A percentile compares a stretch with the other conserved stretches of the same genome.
phyloP scores from a whole-genome alignment of 768 basidiomycete species.

The Suillus plorans region DNA sequence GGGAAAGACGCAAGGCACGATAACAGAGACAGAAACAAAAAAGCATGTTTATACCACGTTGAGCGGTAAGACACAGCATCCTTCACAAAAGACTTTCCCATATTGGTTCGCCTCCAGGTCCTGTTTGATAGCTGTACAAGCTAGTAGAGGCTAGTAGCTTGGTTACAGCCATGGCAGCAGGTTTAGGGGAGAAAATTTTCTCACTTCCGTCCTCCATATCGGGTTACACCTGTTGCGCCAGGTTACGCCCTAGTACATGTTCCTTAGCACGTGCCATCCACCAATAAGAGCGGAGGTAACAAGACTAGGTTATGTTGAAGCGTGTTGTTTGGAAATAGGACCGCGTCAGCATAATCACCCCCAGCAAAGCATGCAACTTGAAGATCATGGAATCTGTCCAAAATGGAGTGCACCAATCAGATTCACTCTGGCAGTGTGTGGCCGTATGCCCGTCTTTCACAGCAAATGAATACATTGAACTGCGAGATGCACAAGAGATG shows the following conservation, averaged over 20 bases:
- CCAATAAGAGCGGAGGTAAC: slow-evolving; percentile 38
- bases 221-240: slow-evolving; percentile 29
- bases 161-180: neutral
- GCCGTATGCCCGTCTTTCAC: slow-evolving; percentile 47
- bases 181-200: slow-evolving; percentile 15
- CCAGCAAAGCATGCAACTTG: neutral
- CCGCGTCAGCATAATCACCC: neutral
- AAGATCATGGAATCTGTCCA: neutral
- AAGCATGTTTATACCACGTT: neutral
- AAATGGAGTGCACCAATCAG: neutral
- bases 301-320: neutral
- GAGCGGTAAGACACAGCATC: neutral
- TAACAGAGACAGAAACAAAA: neutral
- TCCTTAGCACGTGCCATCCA: slow-evolving; percentile 9
- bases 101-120: neutral
- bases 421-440: too few species aligned
- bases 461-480: slow-evolving; percentile 45
- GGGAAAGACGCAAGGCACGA: neutral
- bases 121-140: neutral
- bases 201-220: slow-evolving; percentile 55
- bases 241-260: slow-evolving; percentile 12
- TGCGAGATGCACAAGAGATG: slow-evolving; percentile 32
- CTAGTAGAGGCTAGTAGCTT: neutral
- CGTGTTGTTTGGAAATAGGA: neutral
- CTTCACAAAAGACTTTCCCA: neutral